Conservation (phyloP, 1,284 basidiomycete genomes). For the Peniophora sp. region DNA sequence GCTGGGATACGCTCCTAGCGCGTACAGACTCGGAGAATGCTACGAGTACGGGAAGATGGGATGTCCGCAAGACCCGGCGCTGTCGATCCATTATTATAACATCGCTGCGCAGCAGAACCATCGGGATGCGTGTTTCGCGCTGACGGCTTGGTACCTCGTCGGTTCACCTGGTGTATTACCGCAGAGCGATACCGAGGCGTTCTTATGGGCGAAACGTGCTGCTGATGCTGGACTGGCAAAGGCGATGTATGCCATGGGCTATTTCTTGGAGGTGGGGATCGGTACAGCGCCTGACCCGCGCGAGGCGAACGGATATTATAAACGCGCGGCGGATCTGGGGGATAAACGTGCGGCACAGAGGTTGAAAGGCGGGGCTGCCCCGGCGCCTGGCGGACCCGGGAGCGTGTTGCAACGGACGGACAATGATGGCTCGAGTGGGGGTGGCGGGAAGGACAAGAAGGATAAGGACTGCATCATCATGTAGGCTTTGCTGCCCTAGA, state of each 20-base stretch:
- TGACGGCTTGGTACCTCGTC: slow-evolving; percentile 98
- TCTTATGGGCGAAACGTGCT: slow-evolving; percentile 88
- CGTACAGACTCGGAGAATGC: slow-evolving; percentile 94
- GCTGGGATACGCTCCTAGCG: slow-evolving; percentile 93
- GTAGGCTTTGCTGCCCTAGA: slow-evolving; percentile 27
- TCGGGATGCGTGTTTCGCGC: slow-evolving; percentile 93
- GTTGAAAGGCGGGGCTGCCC: slow-evolving; percentile 56
- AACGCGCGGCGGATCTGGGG: slow-evolving; percentile 85
- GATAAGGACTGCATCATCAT: slow-evolving; percentile 82
- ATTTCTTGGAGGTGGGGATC: slow-evolving; percentile 93
- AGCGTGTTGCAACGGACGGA: slow-evolving; percentile 37
- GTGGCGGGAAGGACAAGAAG: slow-evolving; percentile 31
- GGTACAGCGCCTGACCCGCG: slow-evolving; percentile 62
- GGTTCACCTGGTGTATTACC: slow-evolving; percentile 96
- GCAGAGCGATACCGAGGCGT: slow-evolving; percentile 97
- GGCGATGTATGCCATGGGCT: slow-evolving; percentile 95
- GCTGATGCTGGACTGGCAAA: slow-evolving; percentile 86
- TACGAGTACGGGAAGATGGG: slow-evolving; percentile 99
- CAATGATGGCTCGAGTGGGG: slow-evolving; percentile 28
- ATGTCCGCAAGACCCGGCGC: slow-evolving; percentile 94
- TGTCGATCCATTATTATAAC: slow-evolving; percentile 99
- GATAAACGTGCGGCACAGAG: slow-evolving; percentile 91
- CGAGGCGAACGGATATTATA: slow-evolving; percentile 81
- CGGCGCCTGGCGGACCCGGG: slow-evolving; percentile 52
- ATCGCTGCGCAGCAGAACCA: slow-evolving; percentile 97